Conservation (phyloP, 192 early-diverging fungal species). For the Coemansia sp. region DNA sequence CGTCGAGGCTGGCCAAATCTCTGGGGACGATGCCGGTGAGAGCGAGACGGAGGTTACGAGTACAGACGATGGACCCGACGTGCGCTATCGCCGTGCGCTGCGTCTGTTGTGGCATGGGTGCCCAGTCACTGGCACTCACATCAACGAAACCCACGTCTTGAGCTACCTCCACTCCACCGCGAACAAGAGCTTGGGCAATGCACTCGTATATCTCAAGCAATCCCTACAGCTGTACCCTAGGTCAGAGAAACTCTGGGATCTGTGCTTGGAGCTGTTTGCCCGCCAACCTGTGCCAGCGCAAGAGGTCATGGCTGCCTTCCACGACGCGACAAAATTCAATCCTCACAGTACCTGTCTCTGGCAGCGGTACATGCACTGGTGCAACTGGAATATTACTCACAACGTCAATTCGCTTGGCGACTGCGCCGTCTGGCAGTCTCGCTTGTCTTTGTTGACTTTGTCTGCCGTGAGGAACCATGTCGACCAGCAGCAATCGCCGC, state of each 20-base stretch:
- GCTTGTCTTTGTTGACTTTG: conserved; percentile 19
- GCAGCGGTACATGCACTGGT: conserved; percentile 42
- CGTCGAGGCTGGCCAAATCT: background rate
- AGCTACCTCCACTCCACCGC: background rate
- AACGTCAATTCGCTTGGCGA: background rate
- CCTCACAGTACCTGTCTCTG: conserved; percentile 31
- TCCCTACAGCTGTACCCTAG: conserved; percentile 25
- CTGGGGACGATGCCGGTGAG: background rate
- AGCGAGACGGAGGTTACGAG: background rate
- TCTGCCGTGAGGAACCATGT: conserved; percentile 26
- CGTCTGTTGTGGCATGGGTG: conserved; percentile 16
- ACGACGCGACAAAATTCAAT: conserved; percentile 38
- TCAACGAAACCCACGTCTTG: conserved; percentile 7
- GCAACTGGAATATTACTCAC: conserved; percentile 24
- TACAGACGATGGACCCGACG: background rate
- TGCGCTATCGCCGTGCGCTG: conserved; percentile 17
- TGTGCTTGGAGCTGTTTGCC: conserved; percentile 43
- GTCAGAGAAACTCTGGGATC: conserved; percentile 45
- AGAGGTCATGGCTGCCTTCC: conserved; percentile 34
- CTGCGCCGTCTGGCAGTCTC: conserved; percentile 16
- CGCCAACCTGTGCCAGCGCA: conserved; percentile 18
- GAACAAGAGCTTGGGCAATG: conserved; percentile 23
- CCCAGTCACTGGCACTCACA: background rate
- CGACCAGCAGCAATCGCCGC: background rate
- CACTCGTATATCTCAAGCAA: conserved; percentile 19